Evolutionary conservation across 768 basidiomycete species (phyloP).

Genomic region (Pisolithus marmoratus): DNA sequence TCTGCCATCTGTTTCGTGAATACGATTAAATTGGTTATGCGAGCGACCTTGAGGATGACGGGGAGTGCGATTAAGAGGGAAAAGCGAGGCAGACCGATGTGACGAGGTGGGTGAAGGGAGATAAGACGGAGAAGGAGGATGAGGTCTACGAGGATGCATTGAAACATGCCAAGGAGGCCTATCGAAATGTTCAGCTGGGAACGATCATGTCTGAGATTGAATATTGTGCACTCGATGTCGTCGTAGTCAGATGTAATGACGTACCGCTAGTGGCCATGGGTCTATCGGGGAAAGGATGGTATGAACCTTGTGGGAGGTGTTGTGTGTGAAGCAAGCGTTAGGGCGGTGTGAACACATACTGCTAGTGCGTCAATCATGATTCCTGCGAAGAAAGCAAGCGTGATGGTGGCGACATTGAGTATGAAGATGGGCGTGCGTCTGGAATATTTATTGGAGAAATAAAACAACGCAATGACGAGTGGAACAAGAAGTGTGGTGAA

Average conservation of each 20-base stretch:
- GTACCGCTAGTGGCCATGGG: slow-evolving; percentile 12
- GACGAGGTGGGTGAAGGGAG: slow-evolving; percentile 19
- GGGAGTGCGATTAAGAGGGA: slow-evolving; percentile 16
- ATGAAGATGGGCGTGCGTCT: slow-evolving; percentile 24
- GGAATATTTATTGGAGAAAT: slow-evolving; percentile 22
- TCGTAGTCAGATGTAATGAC: background rate
- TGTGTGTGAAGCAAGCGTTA: background rate
- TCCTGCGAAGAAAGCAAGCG: slow-evolving; percentile 17
- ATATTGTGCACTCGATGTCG: too few relatives aligned
- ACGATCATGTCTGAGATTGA: background rate
- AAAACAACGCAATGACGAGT: slow-evolving; percentile 25
- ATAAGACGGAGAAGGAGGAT: slow-evolving; percentile 24
- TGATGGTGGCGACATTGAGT: slow-evolving; percentile 20
- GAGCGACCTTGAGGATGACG: slow-evolving; percentile 23
- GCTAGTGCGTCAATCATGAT: slow-evolving; percentile 14
- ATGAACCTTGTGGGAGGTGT: slow-evolving; percentile 17
- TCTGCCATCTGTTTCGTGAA: slow-evolving; percentile 21
- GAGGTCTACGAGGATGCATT: slow-evolving; percentile 25
- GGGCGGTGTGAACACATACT: slow-evolving; percentile 2
- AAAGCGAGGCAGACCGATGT: slow-evolving; percentile 13
- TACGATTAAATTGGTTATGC: slow-evolving; percentile 21
- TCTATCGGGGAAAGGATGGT: slow-evolving; percentile 17
- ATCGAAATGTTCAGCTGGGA: slow-evolving; percentile 21
- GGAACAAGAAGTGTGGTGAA: slow-evolving; percentile 27
- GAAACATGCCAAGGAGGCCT: slow-evolving; percentile 24